phyloP scores from a whole-genome alignment of 2,329 filamentous ascomycete species.

The Apiospora malaysiana region DNA sequence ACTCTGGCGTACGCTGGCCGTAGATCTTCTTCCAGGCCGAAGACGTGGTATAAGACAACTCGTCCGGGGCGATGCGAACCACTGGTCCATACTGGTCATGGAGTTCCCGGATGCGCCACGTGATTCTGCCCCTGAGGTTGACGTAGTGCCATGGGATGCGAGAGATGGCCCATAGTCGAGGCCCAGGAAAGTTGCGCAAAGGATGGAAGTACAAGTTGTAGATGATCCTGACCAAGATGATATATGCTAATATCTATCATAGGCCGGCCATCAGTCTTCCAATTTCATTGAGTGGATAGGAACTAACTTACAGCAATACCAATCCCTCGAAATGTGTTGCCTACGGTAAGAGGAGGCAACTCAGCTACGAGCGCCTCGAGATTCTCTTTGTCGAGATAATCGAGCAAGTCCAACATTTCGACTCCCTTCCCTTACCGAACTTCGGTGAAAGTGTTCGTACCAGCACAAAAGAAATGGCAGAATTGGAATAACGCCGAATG shows the following conservation, averaged over 20 bases:
- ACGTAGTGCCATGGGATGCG: conserved; percentile 21
- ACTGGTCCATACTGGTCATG: conserved; percentile 45
- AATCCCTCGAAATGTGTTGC: background rate
- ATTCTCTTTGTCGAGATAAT: background rate
- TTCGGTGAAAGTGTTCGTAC: background rate
- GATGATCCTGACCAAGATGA: background rate
- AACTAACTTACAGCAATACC: background rate
- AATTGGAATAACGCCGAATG: background rate
- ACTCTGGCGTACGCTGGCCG: conserved; percentile 26
- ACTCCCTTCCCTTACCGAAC: background rate
- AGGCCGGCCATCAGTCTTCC: background rate
- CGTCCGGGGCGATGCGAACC: conserved; percentile 46
- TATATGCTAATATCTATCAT: background rate
- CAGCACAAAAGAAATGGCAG: background rate
- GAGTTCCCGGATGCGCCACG: conserved; percentile 30
- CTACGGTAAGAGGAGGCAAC: background rate
- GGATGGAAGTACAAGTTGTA: conserved; percentile 35
- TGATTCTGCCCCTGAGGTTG: conserved; percentile 27
- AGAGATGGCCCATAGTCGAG: conserved; percentile 28
- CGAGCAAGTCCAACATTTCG: background rate
- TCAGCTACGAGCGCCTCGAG: background rate
- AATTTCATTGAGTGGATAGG: background rate
- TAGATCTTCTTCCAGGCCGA: conserved; percentile 42
- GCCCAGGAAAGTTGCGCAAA: conserved; percentile 32
- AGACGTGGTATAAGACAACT: conserved; percentile 43